Base-by-base conservation (phyloP, 148 eudicot genomes). In the Talinum fruticosum region DNA sequence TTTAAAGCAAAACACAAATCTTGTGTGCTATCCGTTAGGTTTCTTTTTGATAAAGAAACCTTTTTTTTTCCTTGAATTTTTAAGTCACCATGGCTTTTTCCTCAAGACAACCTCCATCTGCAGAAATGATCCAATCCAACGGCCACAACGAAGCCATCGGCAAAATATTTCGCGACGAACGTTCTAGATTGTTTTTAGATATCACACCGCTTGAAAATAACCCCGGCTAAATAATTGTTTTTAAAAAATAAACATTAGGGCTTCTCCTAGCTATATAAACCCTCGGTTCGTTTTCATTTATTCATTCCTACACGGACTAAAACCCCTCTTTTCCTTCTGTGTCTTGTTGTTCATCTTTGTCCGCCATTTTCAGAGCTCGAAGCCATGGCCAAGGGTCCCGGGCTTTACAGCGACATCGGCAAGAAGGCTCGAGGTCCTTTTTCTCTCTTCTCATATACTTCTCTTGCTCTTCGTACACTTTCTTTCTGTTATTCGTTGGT, bases 331-430 rank as follows among this genome's bases (percentile, higher is more conserved):
- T 16, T 28, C 28, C 66, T 26, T 28, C 64, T 59, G 19, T 10
- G 26, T 66, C 66, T 49, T 24, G 36, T 41, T 41, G 45, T 41
- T 66, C 76, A 30, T 26, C 45, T 62, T 66, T 10, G 32, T 34
- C 73, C 18, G 41, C 74, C 74, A 44, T 69, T 34, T 30, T 37
- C 33, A 49, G 21, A 23, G 67, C 67, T 70, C 30, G 21, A 70
- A 75, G 74, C 29, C 72, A 88, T 93, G 97, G 93, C 75, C 66
- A 93, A 89, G 81, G 97, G 96, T 78, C 97, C 97, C 3, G 96
- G 97, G 21, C 87, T 91, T 33, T 93, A 93, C 91, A 64, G 84
- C 23, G 92, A 86, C 69, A 89, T 93, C 73, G 97, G 93, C 75
- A 91, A 87, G 79, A 81, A 77, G 28, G 83, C 97, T 26, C 78